Percentiles rank a stretch among this genome's conserved stretches.
phyloP scores from a whole-genome alignment of 345 rosid species.

The Rhizophora apiculata region DNA sequence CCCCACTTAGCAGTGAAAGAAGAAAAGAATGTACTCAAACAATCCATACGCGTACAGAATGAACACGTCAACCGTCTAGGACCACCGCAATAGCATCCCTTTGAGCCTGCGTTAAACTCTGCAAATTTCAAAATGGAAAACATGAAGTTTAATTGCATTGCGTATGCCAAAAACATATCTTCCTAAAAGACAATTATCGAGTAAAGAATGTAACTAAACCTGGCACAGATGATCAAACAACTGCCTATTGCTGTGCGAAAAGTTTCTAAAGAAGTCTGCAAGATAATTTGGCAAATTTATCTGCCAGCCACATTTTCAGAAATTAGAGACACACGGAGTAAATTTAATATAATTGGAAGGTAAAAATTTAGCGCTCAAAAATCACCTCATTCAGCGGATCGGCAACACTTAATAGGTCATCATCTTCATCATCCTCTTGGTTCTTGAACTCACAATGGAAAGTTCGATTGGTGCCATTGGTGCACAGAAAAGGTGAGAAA shows the following conservation, averaged over 20 bases:
- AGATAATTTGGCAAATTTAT: constrained; percentile 71
- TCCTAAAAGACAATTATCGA: no score
- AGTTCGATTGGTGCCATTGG: not conserved
- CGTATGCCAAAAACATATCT: no score
- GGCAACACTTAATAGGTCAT: constrained; percentile 37
- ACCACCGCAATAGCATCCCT: constrained; percentile 47
- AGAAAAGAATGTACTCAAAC: not conserved
- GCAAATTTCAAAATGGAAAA: constrained; percentile 21
- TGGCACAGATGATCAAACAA: constrained; percentile 65
- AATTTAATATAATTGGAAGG: not conserved
- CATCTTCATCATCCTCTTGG: constrained; percentile 61
- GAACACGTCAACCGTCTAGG: constrained; percentile 27
- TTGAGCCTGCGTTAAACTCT: constrained; percentile 56
- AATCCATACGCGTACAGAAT: not conserved
- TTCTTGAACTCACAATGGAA: constrained; percentile 31
- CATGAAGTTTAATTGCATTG: not conserved
- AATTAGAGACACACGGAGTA: not conserved
- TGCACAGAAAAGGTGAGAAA: not conserved
- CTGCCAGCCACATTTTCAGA: constrained; percentile 35
- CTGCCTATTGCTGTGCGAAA: constrained; percentile 44
- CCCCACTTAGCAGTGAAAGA: no score
- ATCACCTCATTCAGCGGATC: constrained; percentile 83
- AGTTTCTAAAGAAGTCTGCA: constrained; percentile 55
- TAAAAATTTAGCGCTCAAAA: not conserved
- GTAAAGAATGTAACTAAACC: constrained; percentile 27